phyloP scores from a whole-genome alignment of 306 rosid genomes.

The Lablab purpureus region DNA sequence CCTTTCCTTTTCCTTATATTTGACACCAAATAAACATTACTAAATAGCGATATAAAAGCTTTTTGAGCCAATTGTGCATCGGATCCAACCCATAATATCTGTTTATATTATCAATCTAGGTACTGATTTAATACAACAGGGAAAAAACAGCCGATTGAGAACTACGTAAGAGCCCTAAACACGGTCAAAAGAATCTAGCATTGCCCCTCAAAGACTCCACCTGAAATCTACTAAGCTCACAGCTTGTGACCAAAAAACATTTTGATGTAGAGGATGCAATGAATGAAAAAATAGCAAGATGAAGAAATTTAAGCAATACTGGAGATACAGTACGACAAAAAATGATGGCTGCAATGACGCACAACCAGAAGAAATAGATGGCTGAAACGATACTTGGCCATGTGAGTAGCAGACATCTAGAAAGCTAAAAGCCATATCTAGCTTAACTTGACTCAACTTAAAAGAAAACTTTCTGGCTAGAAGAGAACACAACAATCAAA shows the following conservation, averaged over 20 bases:
- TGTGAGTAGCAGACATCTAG: not conserved
- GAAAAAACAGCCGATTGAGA: too few species aligned
- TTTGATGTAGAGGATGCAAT: not conserved
- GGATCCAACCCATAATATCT: not conserved
- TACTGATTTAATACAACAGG: not conserved
- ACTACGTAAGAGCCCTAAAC: too few species aligned
- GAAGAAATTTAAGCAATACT: not conserved
- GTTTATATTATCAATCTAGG: not conserved
- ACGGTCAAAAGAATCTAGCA: not conserved
- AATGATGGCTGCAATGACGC: constrained; percentile 4
- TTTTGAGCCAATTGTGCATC: not conserved
- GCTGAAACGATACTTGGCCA: not conserved
- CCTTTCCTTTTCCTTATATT: not conserved
- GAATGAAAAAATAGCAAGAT: not conserved
- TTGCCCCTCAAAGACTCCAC: not conserved
- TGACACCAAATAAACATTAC: constrained; percentile 1
- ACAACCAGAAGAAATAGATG: not conserved
- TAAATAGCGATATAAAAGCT: not conserved
- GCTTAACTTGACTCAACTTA: not conserved
- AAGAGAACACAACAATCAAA: not conserved
- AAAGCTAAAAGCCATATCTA: not conserved
- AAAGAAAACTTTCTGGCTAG: not conserved
- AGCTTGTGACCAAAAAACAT: not conserved
- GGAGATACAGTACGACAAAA: not conserved
- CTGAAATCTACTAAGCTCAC: not conserved